phyloP scores from a whole-genome alignment of 192 early-diverging fungal genomes.

The Backusella luteola region DNA sequence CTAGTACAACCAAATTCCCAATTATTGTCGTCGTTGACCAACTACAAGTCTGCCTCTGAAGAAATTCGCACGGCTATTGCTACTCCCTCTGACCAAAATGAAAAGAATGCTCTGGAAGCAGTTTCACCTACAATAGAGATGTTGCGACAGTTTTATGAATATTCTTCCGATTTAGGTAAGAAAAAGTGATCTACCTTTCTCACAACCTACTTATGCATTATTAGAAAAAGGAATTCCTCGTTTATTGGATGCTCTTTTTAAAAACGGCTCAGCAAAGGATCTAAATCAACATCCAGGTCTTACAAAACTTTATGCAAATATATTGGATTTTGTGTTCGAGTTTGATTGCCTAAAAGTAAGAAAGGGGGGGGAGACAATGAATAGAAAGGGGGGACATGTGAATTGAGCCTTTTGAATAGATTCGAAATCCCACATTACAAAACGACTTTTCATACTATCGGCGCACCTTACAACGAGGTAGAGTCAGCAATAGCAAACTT shows the following conservation, averaged over 20 bases:
- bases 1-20: conserved; percentile 46
- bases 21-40: conserved; percentile 50
- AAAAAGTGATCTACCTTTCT: background rate
- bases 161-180: conserved; percentile 69
- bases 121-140: conserved; percentile 77
- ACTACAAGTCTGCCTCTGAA: conserved; percentile 68
- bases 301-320: conserved; percentile 72
- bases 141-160: conserved; percentile 76
- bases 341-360: conserved; percentile 87
- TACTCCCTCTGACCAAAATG: conserved; percentile 73
- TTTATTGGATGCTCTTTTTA: conserved; percentile 63
- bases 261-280: conserved; percentile 52
- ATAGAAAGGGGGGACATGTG: too few relatives aligned
- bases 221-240: conserved; percentile 57
- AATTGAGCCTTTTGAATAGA: background rate
- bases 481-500: background rate
- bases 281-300: conserved; percentile 73
- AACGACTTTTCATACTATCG: conserved; percentile 98
- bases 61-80: conserved; percentile 81
- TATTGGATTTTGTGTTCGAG: conserved; percentile 83
- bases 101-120: conserved; percentile 81
- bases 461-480: conserved; percentile 75
- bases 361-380: background rate
- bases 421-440: conserved; percentile 54
- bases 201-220: background rate